A percentile compares a stretch with the other conserved stretches of the same genome.
These are phyloP conservation scores for Agaricus subrufescens DNA, from an alignment of 768 basidiomycete species.

Conservation along the genomic window DNA sequence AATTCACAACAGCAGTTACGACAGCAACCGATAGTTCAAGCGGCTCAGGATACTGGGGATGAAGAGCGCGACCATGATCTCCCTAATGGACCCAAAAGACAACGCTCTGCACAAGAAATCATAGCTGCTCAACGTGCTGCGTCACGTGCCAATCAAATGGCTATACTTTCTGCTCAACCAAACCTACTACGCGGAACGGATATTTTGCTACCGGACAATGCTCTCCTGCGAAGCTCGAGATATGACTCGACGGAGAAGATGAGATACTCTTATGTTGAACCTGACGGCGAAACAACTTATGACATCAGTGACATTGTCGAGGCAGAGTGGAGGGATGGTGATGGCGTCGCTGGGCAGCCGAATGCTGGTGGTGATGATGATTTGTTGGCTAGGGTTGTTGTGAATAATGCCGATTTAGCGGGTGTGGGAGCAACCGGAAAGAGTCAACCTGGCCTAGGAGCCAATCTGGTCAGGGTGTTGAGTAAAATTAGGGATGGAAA, in stretches of 20 bases:
- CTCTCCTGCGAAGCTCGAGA: conserved; percentile 79
- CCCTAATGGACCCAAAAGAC: conserved; percentile 26
- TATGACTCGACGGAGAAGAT: conserved; percentile 67
- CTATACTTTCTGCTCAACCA: conserved; percentile 74
- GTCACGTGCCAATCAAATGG: conserved; percentile 79
- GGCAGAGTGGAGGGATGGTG: conserved; percentile 70
- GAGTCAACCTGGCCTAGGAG: conserved; percentile 55
- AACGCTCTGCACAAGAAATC: conserved; percentile 75
- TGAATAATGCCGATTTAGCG: conserved; percentile 9
- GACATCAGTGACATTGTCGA: conserved; percentile 94
- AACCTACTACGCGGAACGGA: conserved; percentile 89
- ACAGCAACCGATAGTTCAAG: too few relatives aligned
- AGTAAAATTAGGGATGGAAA: conserved; percentile 70
- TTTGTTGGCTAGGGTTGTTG: conserved; percentile 62
- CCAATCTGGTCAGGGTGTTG: conserved; percentile 70
- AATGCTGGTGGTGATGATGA: conserved; percentile 33
- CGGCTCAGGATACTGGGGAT: too few relatives aligned
- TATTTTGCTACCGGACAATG: conserved; percentile 79
- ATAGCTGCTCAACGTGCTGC: conserved; percentile 91
- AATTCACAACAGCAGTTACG: too few relatives aligned
- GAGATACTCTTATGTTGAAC: conserved; percentile 91
- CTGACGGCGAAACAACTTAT: conserved; percentile 75
- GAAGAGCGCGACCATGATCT: conserved; percentile 23
- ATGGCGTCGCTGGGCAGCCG: neutral
- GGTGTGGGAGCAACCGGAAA: conserved; percentile 15